These are phyloP conservation scores for Russula brevipes DNA, from an alignment of 768 basidiomycete species.

Conservation along the genomic window DNA sequence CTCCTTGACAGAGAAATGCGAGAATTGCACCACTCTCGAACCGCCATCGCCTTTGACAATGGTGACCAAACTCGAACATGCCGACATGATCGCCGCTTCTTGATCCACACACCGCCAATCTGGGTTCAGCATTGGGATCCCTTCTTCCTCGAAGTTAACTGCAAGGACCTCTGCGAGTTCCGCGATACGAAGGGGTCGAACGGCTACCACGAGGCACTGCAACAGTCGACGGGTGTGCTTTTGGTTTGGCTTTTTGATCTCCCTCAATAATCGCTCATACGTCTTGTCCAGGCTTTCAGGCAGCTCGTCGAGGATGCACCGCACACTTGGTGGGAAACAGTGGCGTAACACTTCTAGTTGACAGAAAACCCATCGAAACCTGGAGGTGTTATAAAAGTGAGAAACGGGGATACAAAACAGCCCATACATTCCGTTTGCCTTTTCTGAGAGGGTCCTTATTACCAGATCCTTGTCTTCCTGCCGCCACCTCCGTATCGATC, in stretches of 20 bases:
- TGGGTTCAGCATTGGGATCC: not conserved
- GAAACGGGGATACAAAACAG: too few relatives aligned
- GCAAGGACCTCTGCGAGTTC: too few relatives aligned
- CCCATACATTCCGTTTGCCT: conserved; percentile 11
- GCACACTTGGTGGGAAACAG: conserved; percentile 1
- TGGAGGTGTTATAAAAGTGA: not conserved
- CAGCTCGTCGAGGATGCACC: not conserved
- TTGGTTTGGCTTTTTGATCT: not conserved
- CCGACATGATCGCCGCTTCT: not conserved
- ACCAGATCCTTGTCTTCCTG: not conserved
- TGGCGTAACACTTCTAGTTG: conserved; percentile 5
- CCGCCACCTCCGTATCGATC: not conserved
- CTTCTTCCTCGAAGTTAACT: not conserved
- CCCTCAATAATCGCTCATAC: not conserved
- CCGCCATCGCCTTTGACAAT: not conserved
- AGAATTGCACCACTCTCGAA: not conserved
- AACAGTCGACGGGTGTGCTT: not conserved
- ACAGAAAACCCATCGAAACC: conserved; percentile 3
- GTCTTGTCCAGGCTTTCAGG: not conserved
- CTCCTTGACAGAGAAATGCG: conserved; percentile 5
- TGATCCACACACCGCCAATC: not conserved
- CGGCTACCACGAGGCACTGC: not conserved
- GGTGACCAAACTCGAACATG: conserved; percentile 1
- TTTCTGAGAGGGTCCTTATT: not conserved
- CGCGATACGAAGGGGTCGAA: too few relatives aligned